Base-by-base conservation (phyloP, 306 rosid species). In the Trifolium subterraneum region DNA sequence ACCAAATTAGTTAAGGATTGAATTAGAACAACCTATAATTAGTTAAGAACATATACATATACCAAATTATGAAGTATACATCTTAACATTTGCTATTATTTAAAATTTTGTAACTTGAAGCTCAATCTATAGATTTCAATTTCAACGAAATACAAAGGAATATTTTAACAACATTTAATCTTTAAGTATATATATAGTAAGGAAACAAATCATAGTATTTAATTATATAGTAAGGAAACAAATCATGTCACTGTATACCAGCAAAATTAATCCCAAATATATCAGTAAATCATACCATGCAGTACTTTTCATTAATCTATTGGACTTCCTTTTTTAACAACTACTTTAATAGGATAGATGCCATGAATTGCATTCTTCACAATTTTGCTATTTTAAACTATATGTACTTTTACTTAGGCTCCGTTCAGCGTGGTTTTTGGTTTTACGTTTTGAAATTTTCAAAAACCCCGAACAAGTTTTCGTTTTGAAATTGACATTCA, bases 331-430 rank as follows among this genome's bases (percentile, higher is more conserved):
- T 48, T 6, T 48, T 12, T 2, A 52, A 71, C 64, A 54, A 71
- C 76, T 59, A 50, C 59, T 50, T 70, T 58, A 45, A 78, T 62
- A 56, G 60, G 45, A 74, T 54, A 58, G 62, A 78, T 55, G 75
- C 41, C 72, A 61, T 55, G 65, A 75, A 54, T 55, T 68, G n/a
- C 78, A 68, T 29, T 63, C 81, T 80, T 73, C 82, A 78, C 47
- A 75, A 62, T 69, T 81, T 61, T 65, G 18, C 83, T 78, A 45
- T 59, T 80, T 82, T 70, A 84, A 82, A 80, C 80, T 78, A 73
- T 84, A 79, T 83, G 69, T 77, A 84, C 89, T 73, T 66, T 82
- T 44, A 64, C 87, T 82, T 68, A 76, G 72, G 69, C 10, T 69
- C 72, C 72, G 70, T 29, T 29, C 4, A 6, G 33, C 4, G 6